A percentile compares a stretch with the other conserved stretches of the same genome.
Conservation (phyloP, 2,329 filamentous ascomycete species). For the Pseudogymnoascus sp. region DNA sequence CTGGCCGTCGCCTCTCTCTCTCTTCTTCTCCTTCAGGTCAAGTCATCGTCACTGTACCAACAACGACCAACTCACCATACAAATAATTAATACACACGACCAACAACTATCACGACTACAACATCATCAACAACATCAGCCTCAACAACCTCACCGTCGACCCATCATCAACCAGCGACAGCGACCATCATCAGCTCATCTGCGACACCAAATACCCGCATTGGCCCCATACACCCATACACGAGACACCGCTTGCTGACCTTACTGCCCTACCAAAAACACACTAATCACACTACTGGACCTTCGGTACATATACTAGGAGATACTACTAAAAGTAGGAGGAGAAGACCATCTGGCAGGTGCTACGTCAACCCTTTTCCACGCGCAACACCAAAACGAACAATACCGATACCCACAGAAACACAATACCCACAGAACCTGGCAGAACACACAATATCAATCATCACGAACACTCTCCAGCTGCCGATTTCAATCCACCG, state of each 20-base stretch:
- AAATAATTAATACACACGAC: background rate
- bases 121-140: background rate
- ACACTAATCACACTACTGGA: background rate
- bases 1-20: background rate
- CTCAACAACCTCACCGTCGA: background rate
- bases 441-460: background rate
- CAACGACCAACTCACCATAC: background rate
- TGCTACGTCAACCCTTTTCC: slow-evolving; percentile 4
- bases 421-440: background rate
- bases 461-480: background rate
- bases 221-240: slow-evolving; percentile 5
- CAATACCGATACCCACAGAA: background rate
- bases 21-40: background rate
- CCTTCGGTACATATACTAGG: background rate
- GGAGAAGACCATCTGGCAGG: background rate
- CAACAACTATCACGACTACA: background rate
- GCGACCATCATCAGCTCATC: background rate
- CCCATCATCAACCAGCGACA: background rate
- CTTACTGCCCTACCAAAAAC: too few species aligned
- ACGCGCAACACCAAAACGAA: background rate
- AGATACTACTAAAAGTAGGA: background rate
- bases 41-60: background rate
- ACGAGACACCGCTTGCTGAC: slow-evolving; percentile 1
- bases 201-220: background rate
- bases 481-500: background rate